phyloP scores from a whole-genome alignment of 2,329 filamentous ascomycete species.

The Penicillium sp. region DNA sequence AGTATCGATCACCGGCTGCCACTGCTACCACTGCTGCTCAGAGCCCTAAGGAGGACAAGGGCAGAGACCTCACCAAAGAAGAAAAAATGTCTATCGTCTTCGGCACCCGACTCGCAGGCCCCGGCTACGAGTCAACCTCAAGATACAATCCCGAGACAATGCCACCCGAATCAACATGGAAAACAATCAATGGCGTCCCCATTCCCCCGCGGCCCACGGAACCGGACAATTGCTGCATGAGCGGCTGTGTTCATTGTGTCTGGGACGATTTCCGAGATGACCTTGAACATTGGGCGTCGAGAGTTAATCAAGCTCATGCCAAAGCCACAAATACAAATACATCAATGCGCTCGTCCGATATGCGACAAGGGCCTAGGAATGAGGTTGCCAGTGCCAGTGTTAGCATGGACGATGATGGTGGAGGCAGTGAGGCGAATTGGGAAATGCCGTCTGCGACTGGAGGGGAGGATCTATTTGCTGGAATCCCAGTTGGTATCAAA shows the following conservation, averaged over 20 bases:
- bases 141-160: slow-evolving; percentile 53
- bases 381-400: slow-evolving; percentile 48
- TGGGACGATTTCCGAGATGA: slow-evolving; percentile 92
- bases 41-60: not conserved
- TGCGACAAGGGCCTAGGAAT: slow-evolving; percentile 29
- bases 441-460: slow-evolving; percentile 33
- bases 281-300: slow-evolving; percentile 78
- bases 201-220: slow-evolving; percentile 83
- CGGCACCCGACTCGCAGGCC: slow-evolving; percentile 71
- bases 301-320: slow-evolving; percentile 58
- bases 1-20: not conserved
- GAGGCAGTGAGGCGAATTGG: slow-evolving; percentile 70
- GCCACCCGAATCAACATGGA: slow-evolving; percentile 55
- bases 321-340: slow-evolving; percentile 18
- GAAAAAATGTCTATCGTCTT: slow-evolving; percentile 69
- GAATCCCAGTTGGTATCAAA: slow-evolving; percentile 84
- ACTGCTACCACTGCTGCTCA: not conserved
- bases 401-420: slow-evolving; percentile 77
- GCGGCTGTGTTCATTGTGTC: slow-evolving; percentile 94
- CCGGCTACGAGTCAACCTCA: slow-evolving; percentile 60
- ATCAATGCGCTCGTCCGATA: slow-evolving; percentile 19
- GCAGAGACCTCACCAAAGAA: slow-evolving; percentile 19
- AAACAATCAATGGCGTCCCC: slow-evolving; percentile 67
- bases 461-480: slow-evolving; percentile 65
- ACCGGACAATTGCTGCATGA: slow-evolving; percentile 99